Conservation (phyloP, 768 basidiomycete genomes). For the Lentinula raphanica region DNA sequence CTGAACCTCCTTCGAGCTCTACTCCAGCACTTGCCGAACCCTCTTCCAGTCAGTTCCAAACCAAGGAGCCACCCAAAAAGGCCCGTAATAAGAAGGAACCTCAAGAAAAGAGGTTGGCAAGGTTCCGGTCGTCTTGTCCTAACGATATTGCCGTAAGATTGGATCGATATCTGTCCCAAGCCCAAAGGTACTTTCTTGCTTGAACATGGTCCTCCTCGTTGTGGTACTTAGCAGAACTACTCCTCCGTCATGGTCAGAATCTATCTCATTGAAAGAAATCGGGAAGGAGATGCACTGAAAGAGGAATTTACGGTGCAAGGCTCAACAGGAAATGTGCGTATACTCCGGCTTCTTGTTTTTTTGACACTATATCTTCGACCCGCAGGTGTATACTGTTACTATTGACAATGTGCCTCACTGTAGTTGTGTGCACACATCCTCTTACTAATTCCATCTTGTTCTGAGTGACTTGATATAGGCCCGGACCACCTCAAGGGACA, state of each 20-base stretch:
- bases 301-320: constrained; percentile 6
- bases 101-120: constrained; percentile 2
- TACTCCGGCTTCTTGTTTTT: neutral
- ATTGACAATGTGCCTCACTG: constrained; percentile 4
- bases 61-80: neutral
- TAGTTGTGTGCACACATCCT: neutral
- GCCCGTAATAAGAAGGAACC: neutral
- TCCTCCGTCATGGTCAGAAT: neutral
- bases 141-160: constrained; percentile 1
- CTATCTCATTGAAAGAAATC: constrained; percentile 3
- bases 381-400: constrained; percentile 1
- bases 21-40: neutral
- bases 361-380: neutral
- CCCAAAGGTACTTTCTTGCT: neutral
- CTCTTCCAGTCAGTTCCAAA: neutral
- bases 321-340: constrained; percentile 3
- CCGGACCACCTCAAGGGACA: constrained; percentile 3
- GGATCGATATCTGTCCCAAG: constrained; percentile 3
- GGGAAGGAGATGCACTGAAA: neutral
- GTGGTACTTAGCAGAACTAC: neutral
- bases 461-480: neutral
- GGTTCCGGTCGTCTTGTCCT: neutral
- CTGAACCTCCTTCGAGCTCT: neutral
- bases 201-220: too few species aligned
- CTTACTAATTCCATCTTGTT: neutral